Percentiles rank a stretch among this genome's conserved stretches.
phyloP scores from a whole-genome alignment of 345 rosid species.

The Trapa bicornis region DNA sequence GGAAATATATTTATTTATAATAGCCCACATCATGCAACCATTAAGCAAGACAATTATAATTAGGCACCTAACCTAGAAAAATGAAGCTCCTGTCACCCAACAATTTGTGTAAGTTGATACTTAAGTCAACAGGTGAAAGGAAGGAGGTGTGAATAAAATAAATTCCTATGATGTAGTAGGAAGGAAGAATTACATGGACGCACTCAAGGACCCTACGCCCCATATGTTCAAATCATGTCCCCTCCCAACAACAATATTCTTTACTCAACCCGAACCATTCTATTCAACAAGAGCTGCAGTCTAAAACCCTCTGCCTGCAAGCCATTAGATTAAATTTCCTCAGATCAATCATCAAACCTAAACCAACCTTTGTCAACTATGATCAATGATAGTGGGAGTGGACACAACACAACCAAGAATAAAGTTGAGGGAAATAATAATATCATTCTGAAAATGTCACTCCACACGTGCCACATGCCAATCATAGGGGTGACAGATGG shows the following conservation, averaged over 20 bases:
- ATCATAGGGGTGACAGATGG: constrained; percentile 1
- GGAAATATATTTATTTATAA: too few species aligned
- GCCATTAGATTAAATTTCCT: constrained; percentile 1
- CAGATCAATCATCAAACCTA: constrained; percentile 10
- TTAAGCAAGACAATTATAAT: background rate
- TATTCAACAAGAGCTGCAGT: constrained; percentile 6
- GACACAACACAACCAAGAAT: background rate
- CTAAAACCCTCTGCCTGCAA: constrained; percentile 8
- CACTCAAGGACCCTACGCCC: constrained; percentile 6
- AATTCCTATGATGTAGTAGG: background rate
- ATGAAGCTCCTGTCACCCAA: background rate
- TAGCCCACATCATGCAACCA: background rate
- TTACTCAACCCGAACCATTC: constrained; percentile 17
- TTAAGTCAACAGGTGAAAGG: background rate
- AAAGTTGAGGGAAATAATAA: background rate
- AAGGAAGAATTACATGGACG: constrained; percentile 5
- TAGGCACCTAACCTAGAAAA: background rate
- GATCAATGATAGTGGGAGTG: background rate
- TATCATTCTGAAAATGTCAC: constrained; percentile 7
- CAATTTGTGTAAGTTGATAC: background rate
- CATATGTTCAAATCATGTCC: constrained; percentile 13
- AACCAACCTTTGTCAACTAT: constrained; percentile 4
- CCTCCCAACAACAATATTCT: constrained; percentile 10
- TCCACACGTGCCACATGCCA: constrained; percentile 10
- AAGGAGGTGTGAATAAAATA: background rate